Evolutionary conservation across 345 rosid genomes (phyloP).

Genomic region (Cardamine chenopodiifolia): DNA sequence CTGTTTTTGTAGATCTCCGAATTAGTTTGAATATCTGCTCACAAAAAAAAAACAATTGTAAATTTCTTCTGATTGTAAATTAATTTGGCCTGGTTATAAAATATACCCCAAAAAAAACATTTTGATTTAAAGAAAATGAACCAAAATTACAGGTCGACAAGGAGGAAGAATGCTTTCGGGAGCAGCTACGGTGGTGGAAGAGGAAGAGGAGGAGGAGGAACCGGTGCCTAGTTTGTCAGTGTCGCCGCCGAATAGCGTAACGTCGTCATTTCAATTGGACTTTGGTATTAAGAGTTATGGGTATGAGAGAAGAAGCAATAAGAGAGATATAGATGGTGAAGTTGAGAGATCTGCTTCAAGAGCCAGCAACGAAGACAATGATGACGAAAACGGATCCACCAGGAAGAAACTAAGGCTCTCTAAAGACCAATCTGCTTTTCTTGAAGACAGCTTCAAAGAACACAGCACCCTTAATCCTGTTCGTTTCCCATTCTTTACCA

Average conservation of each 20-base stretch:
- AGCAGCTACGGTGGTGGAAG: conserved; percentile 51
- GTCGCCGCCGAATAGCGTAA: conserved; percentile 83
- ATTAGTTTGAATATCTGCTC: background rate
- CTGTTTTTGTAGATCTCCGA: background rate
- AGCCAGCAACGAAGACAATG: conserved; percentile 74
- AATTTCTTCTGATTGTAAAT: too few species aligned
- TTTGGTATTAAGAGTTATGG: conserved; percentile 61
- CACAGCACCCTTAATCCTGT: conserved; percentile 90
- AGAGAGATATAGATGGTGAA: conserved; percentile 51
- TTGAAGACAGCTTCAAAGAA: conserved; percentile 91
- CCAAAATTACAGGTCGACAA: conserved; percentile 47
- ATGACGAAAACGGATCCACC: conserved; percentile 70
- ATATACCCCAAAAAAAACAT: background rate
- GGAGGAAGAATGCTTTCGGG: conserved; percentile 50
- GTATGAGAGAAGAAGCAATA: conserved; percentile 53
- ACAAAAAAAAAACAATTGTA: background rate
- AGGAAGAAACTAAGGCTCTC: conserved; percentile 95
- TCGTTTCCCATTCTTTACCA: conserved; percentile 34
- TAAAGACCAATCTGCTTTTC: conserved; percentile 90
- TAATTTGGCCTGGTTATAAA: background rate
- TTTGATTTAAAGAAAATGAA: conserved; percentile 19
- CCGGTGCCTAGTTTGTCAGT: conserved; percentile 56
- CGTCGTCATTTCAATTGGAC: conserved; percentile 82
- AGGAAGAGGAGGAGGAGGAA: conserved; percentile 50
- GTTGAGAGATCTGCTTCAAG: conserved; percentile 62